These are phyloP conservation scores for Porcisia deanei DNA, from an alignment of 208 protist genomes.

Conservation along the genomic window DNA sequence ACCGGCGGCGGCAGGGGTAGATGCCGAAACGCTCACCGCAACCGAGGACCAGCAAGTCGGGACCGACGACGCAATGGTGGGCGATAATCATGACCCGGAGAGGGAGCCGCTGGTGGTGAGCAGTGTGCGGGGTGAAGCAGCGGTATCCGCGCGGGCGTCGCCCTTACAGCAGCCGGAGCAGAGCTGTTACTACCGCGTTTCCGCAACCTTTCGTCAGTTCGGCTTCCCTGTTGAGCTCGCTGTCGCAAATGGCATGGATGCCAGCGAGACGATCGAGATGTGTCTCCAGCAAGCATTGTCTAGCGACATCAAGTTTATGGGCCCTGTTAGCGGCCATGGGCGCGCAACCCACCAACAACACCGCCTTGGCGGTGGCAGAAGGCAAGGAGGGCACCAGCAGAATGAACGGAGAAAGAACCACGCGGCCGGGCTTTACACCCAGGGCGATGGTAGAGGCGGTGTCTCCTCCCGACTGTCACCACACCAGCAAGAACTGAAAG, in stretches of 20 bases:
- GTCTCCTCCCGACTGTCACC: constrained; percentile 34
- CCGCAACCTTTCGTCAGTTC: constrained; percentile 77
- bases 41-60: constrained; percentile 8
- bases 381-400: constrained; percentile 18
- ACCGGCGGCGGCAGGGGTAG: constrained; percentile 11
- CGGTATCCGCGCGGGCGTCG: background rate
- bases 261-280: constrained; percentile 48
- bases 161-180: background rate
- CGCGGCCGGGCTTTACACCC: background rate
- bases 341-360: constrained; percentile 8
- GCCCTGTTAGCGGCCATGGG: constrained; percentile 3
- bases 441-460: background rate
- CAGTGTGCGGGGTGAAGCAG: background rate
- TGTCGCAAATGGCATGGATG: constrained; percentile 43
- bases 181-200: constrained; percentile 61
- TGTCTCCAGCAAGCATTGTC: constrained; percentile 73
- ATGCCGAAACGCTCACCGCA: constrained; percentile 8
- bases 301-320: constrained; percentile 81
- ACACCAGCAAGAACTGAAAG: constrained; percentile 75
- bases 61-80: constrained; percentile 8
- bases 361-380: constrained; percentile 4
- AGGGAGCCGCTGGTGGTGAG: background rate
- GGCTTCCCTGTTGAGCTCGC: constrained; percentile 87
- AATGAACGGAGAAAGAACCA: constrained; percentile 1
- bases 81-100: background rate